phyloP scores from a whole-genome alignment of 2,329 filamentous ascomycete genomes.

The Alternaria metachromatica region DNA sequence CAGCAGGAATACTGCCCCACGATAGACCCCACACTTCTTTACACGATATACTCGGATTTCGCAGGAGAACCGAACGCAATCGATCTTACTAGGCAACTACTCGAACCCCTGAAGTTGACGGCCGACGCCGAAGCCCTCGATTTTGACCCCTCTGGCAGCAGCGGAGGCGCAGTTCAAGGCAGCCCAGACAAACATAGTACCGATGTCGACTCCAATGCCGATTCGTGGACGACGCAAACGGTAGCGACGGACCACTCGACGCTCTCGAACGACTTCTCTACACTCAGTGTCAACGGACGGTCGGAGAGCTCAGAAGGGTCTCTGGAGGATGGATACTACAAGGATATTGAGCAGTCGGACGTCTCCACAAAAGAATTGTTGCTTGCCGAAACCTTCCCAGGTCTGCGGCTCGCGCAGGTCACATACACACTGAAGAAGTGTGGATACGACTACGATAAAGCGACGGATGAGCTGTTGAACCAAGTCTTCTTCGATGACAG shows the following conservation, averaged over 20 bases:
- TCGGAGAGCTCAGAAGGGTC: slow-evolving; percentile 33
- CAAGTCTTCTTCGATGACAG: slow-evolving; percentile 77
- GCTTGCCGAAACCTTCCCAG: slow-evolving; percentile 75
- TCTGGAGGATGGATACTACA: slow-evolving; percentile 39
- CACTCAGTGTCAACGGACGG: slow-evolving; percentile 35
- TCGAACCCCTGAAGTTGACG: slow-evolving; percentile 70
- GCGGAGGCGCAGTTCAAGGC: slow-evolving; percentile 48
- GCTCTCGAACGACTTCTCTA: slow-evolving; percentile 55
- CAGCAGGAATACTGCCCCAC: slow-evolving; percentile 76
- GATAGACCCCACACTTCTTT: slow-evolving; percentile 78
- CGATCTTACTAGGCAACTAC: slow-evolving; percentile 61
- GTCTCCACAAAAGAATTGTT: slow-evolving; percentile 67
- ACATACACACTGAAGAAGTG: slow-evolving; percentile 71
- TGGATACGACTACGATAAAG: slow-evolving; percentile 69
- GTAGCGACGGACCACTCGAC: slow-evolving; percentile 59
- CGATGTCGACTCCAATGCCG: slow-evolving; percentile 45
- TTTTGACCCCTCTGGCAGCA: slow-evolving; percentile 79
- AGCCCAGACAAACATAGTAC: slow-evolving; percentile 26
- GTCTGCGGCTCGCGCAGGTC: slow-evolving; percentile 70
- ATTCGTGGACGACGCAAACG: slow-evolving; percentile 51
- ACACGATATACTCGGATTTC: slow-evolving; percentile 77
- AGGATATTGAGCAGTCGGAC: slow-evolving; percentile 54
- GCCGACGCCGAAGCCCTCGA: slow-evolving; percentile 73
- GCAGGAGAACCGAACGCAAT: slow-evolving; percentile 64
- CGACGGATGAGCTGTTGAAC: slow-evolving; percentile 82